Evolutionary conservation across 2,329 filamentous ascomycete genomes (phyloP), one percentile per base, ranked within the genome.

Genomic region (Colletotrichum sp.): DNA sequence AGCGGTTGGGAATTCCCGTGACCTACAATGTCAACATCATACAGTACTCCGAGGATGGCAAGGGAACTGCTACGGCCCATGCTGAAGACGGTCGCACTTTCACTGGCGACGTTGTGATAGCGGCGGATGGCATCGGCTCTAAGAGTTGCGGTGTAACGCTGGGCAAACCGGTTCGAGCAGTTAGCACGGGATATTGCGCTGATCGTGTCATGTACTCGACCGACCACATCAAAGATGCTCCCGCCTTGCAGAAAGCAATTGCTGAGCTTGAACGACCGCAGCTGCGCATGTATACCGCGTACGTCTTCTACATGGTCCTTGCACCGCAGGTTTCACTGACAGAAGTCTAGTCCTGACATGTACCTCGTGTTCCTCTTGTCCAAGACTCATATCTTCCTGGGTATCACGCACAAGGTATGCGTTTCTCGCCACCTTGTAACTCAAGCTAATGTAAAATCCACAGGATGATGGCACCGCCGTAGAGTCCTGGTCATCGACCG

Each of bases 51-150:
- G 66, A 71, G 7, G 71, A 78, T 24, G 67, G 72, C 38, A 38
- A 16, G 5, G 28, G 30, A 7, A 26, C 34, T 5, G 77, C 65
- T 8, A 57, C 57, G 5, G 76, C 76, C 13, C 21, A 65, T 4
- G 38, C 63, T 0, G 67, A 70, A 6, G 26, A 69, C 26, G 77
- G 76, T 5, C 21, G 30, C 6, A n/a, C 55, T 9, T 66, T 48
- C 38, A 26, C 67, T 1, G 77, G 72, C 4, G 70, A 77, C 30
- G 24, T 78, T 3, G 65, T 78, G 5, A 67, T 78, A 18, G 76
- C 77, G 26, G 73, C 76, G 6, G 77, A 78, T 21, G 75, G 72
- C 9, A 36, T 72, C 36, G 66, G 52, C 10, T 69, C 75, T 10
- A 65, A 69, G 9, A 76, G 75, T 1, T 64, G 68, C 30, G 24